Evolutionary conservation across 1,139 yeast species (phyloP), one percentile per base, ranked within the genome.

Genomic region (Zhuliangozyma parablackwelliae): DNA sequence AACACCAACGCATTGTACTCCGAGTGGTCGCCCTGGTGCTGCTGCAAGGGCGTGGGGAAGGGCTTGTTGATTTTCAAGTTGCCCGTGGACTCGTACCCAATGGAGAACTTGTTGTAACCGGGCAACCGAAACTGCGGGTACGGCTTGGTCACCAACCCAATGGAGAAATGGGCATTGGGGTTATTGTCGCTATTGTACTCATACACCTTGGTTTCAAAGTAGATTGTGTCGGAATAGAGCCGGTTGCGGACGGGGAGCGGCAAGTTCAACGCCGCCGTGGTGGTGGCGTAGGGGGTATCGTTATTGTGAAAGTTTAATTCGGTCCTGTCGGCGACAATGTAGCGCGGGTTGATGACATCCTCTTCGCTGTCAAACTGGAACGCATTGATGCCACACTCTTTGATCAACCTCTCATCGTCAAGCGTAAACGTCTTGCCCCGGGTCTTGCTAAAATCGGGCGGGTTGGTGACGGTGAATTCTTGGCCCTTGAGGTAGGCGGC

Each of bases 81-180:
- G 1, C 97, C 98, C 1, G 83, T 79, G 10, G 95, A 80, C 53
- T 89, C 96, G 57, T 90, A 86, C 1, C 94, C 92, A 35, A 90
- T 78, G 0, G 96, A 86, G 56, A 83, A 87, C 37, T 80, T 77
- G 49, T 84, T 81, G 53, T 75, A 75, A 0, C 97, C 97, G 0
- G 98, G 98, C 28, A 89, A 68, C 47, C 96, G 70, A 58, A 89
- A 92, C 12, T 56, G 46, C 1, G 98, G 97, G 54, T 89, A 89
- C 1, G 97, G 97, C 51, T 82, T 84, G 0, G 97, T 84, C 10
- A 85, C 78, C 26, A 90, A 65, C 0, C 98, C 98, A 31, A 92
- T 73, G 21, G 89, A 69, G 21, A 89, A 69, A 47, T 69, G 75
- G 54, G 69, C 57, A 16, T 87, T 75, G 10, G 69, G 63, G 26